phyloP scores from a whole-genome alignment of 768 basidiomycete genomes.

The Coprinopsis marcescibilis region DNA sequence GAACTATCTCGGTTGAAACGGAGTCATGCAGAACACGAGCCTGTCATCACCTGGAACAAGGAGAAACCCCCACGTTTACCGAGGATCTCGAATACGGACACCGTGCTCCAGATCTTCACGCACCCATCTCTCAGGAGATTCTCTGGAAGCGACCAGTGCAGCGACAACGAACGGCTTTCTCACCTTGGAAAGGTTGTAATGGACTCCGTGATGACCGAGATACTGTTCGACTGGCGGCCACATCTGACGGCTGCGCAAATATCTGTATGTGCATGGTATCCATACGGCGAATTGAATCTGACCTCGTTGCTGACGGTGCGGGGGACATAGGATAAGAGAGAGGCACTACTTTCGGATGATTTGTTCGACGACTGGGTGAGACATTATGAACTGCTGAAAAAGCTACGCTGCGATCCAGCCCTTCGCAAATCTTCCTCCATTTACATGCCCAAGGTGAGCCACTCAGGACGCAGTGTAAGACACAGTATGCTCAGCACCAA shows the following conservation, averaged over 20 bases:
- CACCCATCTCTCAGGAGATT: slow-evolving; percentile 53
- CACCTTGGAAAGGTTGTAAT: slow-evolving; percentile 45
- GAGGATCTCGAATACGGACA: slow-evolving; percentile 35
- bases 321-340: slow-evolving; percentile 27
- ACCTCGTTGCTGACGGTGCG: too few species aligned
- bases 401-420: slow-evolving; percentile 40
- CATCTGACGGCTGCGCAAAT: slow-evolving; percentile 43
- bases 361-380: slow-evolving; percentile 45
- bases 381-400: slow-evolving; percentile 41
- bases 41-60: slow-evolving; percentile 1
- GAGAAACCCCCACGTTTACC: slow-evolving; percentile 9
- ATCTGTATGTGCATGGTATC: slow-evolving; percentile 45
- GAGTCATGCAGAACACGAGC: not conserved
- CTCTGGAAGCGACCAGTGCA: slow-evolving; percentile 28
- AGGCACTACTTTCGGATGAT: slow-evolving; percentile 32
- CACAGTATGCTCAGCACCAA: slow-evolving; percentile 12
- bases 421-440: slow-evolving; percentile 25
- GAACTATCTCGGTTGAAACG: slow-evolving; percentile 2
- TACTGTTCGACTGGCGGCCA: slow-evolving; percentile 47
- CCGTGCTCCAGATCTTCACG: slow-evolving; percentile 63
- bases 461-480: slow-evolving; percentile 12
- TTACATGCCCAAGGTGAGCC: slow-evolving; percentile 35
- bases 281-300: too few species aligned
- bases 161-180: slow-evolving; percentile 54
- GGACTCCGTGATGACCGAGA: slow-evolving; percentile 38